Evolutionary conservation across 1,284 basidiomycete genomes (phyloP), one percentile per base, ranked within the genome.

Genomic region (Irpex sp.): DNA sequence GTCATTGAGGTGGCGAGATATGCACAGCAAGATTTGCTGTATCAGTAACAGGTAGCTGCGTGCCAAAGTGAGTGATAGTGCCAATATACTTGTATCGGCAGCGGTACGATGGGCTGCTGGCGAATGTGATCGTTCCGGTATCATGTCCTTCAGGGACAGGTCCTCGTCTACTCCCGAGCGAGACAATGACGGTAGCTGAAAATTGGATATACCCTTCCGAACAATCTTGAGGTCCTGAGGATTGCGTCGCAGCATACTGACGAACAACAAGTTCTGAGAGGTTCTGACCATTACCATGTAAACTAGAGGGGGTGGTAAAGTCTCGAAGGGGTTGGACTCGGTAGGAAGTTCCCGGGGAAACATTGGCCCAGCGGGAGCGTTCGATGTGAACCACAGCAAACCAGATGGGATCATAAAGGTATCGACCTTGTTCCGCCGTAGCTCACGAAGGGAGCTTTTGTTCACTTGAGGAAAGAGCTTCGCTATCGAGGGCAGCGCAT

Each of bases 1-100:
- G 69, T 92, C 89, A 69, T 85, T 92, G 63, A 92, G 80, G 75
- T 92, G 89, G 26, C 90, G 79, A n/a, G 90, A 87, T 79, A 93
- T 83, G 2, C 84, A 86, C 15, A 85, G 81, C 71, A 93, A 92
- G 6, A 92, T 79, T 68, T 90, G 86, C 3, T 83, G 82, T n/a
- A 90, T 79, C 36, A 93, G 77, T 5, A 91, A 76, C 40, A 93
- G 72, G 76, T 93, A 86, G 63, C 89, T 92, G 19, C 90, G 81
- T 1, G 88, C 83, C 34, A 93, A 74, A 49, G 84, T 80, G 59
- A 88, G 70, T 5, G 88, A 91, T 44, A 88, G 70, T 5, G 77
- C 76, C 8, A 70, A 70, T 5, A 82, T 58, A 3, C 72, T 71
- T 3, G 67, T 38, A 13, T 77, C 73, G 1, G 40, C 56, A 8